Conservation (phyloP, 148 eudicot species). For the Amaranthus palmeri region DNA sequence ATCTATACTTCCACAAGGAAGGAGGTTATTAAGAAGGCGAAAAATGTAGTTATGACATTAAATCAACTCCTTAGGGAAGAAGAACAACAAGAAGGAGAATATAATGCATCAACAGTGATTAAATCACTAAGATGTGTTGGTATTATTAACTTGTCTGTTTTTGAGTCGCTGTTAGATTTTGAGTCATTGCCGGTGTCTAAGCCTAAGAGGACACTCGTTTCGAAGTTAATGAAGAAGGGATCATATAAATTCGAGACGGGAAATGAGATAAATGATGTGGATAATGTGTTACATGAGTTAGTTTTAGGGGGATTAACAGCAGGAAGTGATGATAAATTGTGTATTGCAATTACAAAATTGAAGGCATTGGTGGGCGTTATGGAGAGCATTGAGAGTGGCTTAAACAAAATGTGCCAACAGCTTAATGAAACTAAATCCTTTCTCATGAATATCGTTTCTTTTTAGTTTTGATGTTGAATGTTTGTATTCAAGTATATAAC, state of each 20-base stretch:
- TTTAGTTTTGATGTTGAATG: background rate
- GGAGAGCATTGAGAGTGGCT: conserved; percentile 26
- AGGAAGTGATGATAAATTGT: conserved; percentile 11
- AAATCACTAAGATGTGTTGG: conserved; percentile 38
- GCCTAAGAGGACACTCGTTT: conserved; percentile 29
- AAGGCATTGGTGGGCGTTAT: conserved; percentile 21
- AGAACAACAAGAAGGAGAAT: conserved; percentile 22
- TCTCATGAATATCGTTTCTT: conserved; percentile 26
- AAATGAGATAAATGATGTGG: conserved; percentile 25
- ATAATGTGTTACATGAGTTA: conserved; percentile 22
- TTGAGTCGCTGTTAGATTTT: conserved; percentile 29
- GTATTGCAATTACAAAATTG: conserved; percentile 14
- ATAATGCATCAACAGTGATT: conserved; percentile 15
- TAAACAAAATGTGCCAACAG: conserved; percentile 25
- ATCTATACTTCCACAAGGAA: conserved; percentile 30
- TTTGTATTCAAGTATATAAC: too few species aligned
- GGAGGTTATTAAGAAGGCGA: conserved; percentile 29
- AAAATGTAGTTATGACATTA: conserved; percentile 15
- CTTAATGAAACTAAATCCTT: conserved; percentile 28
- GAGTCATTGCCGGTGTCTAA: conserved; percentile 30
- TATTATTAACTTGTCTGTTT: conserved; percentile 25
- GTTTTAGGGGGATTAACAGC: background rate
- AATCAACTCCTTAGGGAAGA: conserved; percentile 19
- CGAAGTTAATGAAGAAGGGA: conserved; percentile 27
- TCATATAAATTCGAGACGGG: conserved; percentile 5